Evolutionary conservation across 306 rosid genomes (phyloP), one percentile per base, ranked within the genome.

Genomic region (Quercus agrifolia): DNA sequence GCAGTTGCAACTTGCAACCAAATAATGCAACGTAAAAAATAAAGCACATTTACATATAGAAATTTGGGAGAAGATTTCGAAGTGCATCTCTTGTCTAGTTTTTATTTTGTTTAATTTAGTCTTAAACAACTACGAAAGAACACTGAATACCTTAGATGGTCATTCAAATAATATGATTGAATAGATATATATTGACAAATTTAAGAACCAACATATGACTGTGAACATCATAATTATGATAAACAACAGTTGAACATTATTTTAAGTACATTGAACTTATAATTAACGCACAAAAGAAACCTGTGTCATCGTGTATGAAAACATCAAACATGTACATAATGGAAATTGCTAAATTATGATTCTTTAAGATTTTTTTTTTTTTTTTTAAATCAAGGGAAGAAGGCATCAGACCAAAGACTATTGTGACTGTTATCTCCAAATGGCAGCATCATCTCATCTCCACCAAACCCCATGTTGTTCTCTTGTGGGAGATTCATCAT

Each of bases 391-490:
- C 44, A 81, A 21, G 76, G 78, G 56, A 78, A 81, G 52, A 78
- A 75, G 23, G 75, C 80, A 63, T 46, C 78, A 6, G 78, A 73
- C 83, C 80, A 74, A 51, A 79, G 61, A 21, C 70, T 18, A 62
- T 41, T 52, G 38, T 38, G 38, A 70, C 15, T 63, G 23, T 28
- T 75, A 49, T 85, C 78, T 9, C 30, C 78, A 10, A 68, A 71
- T 0, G 72, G 71, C 38, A 73, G 35, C n/a, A 80, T 28, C 80
- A 81, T 21, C 3, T 85, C 85, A 27, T 78, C 83, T 23, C 64
- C 85, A 14, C 72, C 74, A 19, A 69, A 69, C 23, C 58, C 78
- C 74, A 74, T 21, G 13, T 78, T 21, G 13, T 78, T 70, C 54
- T 66, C 52, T 21, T 80, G 62, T 11, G 31, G 63, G 31, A 49